Evolutionary conservation across 257 asterid species (phyloP).

Genomic region (Solanum megistacrolobum): DNA sequence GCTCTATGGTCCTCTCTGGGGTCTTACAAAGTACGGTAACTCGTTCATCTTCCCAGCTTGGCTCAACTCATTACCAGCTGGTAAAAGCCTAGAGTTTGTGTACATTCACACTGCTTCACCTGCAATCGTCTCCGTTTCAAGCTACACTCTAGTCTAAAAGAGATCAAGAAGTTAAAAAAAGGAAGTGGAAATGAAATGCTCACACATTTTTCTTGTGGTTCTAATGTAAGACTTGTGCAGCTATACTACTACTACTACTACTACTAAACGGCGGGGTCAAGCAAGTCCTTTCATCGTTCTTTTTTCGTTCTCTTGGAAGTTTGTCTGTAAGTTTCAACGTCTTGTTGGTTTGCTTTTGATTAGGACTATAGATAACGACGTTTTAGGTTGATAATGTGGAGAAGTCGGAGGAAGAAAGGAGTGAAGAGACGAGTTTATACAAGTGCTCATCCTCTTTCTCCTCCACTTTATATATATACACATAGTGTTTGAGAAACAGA

Average conservation of each 20-base stretch:
- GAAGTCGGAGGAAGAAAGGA: constrained; percentile 59
- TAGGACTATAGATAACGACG: constrained; percentile 22
- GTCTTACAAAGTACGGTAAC: constrained; percentile 60
- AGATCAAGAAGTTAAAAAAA: not conserved
- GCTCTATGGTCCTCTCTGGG: constrained; percentile 96
- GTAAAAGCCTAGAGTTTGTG: constrained; percentile 84
- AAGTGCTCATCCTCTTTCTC: constrained; percentile 64
- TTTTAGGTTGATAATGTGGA: constrained; percentile 31
- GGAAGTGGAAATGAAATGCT: not conserved
- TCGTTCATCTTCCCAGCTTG: constrained; percentile 79
- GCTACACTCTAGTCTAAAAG: constrained; percentile 54
- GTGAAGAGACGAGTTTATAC: constrained; percentile 51
- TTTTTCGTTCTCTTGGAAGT: not conserved
- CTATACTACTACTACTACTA: constrained; percentile 30
- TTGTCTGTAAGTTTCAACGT: constrained; percentile 16
- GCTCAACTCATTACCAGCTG: constrained; percentile 61
- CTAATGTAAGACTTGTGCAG: constrained; percentile 57
- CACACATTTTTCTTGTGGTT: constrained; percentile 18
- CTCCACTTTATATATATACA: constrained; percentile 37
- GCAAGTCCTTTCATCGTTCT: not conserved
- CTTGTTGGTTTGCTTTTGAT: constrained; percentile 41
- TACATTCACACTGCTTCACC: constrained; percentile 83
- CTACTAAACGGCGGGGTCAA: constrained; percentile 4
- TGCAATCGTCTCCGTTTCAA: constrained; percentile 62
- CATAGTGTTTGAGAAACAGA: constrained; percentile 16